These are phyloP conservation scores for Cordyceps fumosorosea DNA, from an alignment of 2,329 filamentous ascomycete species.

Conservation along the genomic window DNA sequence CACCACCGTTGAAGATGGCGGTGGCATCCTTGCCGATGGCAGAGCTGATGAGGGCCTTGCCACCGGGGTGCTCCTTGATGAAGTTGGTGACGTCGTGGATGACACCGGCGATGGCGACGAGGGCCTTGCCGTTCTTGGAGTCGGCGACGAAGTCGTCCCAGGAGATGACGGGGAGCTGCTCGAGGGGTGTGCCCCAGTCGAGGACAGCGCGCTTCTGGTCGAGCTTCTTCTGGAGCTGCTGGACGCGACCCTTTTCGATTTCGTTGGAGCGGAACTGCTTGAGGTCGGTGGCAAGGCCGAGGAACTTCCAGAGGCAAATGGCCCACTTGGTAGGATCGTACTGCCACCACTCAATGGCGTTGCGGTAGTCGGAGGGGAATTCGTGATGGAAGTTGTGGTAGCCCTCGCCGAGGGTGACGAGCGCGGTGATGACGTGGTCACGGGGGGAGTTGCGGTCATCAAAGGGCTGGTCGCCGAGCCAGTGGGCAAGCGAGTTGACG, in stretches of 20 bases:
- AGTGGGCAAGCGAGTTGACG: constrained; percentile 85
- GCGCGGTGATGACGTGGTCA: constrained; percentile 78
- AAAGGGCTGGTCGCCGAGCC: constrained; percentile 87
- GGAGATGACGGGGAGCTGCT: constrained; percentile 76
- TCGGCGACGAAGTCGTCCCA: constrained; percentile 82
- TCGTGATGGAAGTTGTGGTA: constrained; percentile 97
- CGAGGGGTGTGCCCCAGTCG: constrained; percentile 80
- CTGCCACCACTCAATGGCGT: constrained; percentile 84
- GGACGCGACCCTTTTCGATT: constrained; percentile 84
- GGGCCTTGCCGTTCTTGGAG: constrained; percentile 61
- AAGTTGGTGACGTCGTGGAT: constrained; percentile 81
- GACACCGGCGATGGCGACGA: constrained; percentile 74
- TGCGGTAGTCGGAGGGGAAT: constrained; percentile 89
- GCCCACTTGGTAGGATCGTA: constrained; percentile 90
- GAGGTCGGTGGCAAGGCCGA: constrained; percentile 77
- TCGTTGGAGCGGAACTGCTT: constrained; percentile 90
- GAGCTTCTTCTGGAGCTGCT: constrained; percentile 88
- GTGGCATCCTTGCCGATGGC: constrained; percentile 84
- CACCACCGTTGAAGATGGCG: constrained; percentile 85
- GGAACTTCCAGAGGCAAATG: constrained; percentile 78
- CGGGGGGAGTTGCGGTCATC: constrained; percentile 88
- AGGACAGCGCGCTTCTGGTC: constrained; percentile 77
- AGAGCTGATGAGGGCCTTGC: constrained; percentile 76
- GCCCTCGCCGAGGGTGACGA: constrained; percentile 79
- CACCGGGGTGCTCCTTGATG: constrained; percentile 85